Conservation (phyloP, 441 rosid species). For the Gossypium schwendimanii region DNA sequence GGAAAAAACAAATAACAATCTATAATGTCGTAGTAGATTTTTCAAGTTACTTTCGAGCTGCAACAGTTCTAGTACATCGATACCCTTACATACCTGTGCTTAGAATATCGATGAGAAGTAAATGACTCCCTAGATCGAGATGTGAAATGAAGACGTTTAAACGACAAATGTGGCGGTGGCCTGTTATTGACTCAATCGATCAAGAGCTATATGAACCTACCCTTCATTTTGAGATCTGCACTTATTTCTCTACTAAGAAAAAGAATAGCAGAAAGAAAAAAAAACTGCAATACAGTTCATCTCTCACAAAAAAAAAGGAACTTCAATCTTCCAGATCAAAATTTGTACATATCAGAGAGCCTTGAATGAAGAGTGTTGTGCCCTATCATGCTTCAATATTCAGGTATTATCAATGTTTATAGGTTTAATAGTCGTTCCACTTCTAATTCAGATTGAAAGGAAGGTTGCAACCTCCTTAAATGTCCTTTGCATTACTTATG, state of each 20-base stretch:
- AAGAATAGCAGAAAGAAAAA: constrained; percentile 21
- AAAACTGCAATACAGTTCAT: constrained; percentile 34
- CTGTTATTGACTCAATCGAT: too few relatives aligned
- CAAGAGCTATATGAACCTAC: constrained; percentile 11
- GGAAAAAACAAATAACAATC: constrained; percentile 9
- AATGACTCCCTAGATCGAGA: neutral
- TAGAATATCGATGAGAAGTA: neutral
- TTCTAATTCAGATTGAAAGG: constrained; percentile 49
- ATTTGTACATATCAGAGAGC: constrained; percentile 25
- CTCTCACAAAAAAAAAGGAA: constrained; percentile 24
- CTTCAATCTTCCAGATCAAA: constrained; percentile 21
- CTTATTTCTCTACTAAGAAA: constrained; percentile 16
- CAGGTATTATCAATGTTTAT: constrained; percentile 30
- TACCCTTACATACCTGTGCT: neutral
- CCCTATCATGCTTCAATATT: constrained; percentile 47
- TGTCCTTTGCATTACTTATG: constrained; percentile 59
- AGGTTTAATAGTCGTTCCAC: constrained; percentile 10
- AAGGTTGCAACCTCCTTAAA: constrained; percentile 55
- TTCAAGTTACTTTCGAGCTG: neutral
- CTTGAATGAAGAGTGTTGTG: constrained; percentile 37
- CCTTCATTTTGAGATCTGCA: constrained; percentile 14
- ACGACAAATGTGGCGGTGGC: neutral
- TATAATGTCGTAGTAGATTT: neutral
- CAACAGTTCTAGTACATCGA: neutral
- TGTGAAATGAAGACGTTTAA: neutral